Percentiles rank a stretch among this genome's conserved stretches.
Evolutionary conservation across 176 grass and related monocot genomes (phyloP).

Genomic region (Otatea glauca): DNA sequence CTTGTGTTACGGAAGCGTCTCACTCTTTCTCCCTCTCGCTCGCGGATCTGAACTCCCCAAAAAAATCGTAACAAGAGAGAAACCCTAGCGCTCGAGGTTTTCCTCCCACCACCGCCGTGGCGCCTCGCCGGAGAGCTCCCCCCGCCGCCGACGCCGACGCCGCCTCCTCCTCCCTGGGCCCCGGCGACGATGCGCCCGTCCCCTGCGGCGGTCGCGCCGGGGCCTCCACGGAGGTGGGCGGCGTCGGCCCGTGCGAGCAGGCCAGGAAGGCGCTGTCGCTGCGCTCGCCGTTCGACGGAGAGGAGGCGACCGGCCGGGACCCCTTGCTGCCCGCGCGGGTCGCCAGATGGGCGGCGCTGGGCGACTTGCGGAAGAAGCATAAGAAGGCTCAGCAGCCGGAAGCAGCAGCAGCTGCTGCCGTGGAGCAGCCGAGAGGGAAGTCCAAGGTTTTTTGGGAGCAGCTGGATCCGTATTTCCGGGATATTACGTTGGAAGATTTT

Average conservation of each 20-base stretch:
- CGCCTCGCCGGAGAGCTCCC: slow-evolving; percentile 57
- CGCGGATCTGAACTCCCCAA: slow-evolving; percentile 55
- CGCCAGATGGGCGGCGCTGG: slow-evolving; percentile 58
- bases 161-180: slow-evolving; percentile 20
- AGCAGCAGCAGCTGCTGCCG: slow-evolving; percentile 25
- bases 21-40: slow-evolving; percentile 35
- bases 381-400: slow-evolving; percentile 56
- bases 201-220: slow-evolving; percentile 44
- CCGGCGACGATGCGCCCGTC: slow-evolving; percentile 49
- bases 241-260: slow-evolving; percentile 62
- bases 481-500: slow-evolving; percentile 58
- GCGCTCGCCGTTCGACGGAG: slow-evolving; percentile 81
- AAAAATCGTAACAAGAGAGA: slow-evolving; percentile 55
- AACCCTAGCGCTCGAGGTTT: slow-evolving; percentile 85
- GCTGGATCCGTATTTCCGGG: slow-evolving; percentile 76
- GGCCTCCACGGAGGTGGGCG: slow-evolving; percentile 28
- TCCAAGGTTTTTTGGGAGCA: slow-evolving; percentile 62
- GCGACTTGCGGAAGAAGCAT: slow-evolving; percentile 65
- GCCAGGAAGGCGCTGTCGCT: slow-evolving; percentile 74
- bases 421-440: slow-evolving; percentile 41
- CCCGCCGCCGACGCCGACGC: slow-evolving; percentile 46
- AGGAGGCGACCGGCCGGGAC: slow-evolving; percentile 56
- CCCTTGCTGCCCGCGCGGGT: slow-evolving; percentile 64
- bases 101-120: slow-evolving; percentile 43
- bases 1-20: background rate